Base-by-base conservation (phyloP, 2,329 filamentous ascomycete genomes). In the Coniella vitis region DNA sequence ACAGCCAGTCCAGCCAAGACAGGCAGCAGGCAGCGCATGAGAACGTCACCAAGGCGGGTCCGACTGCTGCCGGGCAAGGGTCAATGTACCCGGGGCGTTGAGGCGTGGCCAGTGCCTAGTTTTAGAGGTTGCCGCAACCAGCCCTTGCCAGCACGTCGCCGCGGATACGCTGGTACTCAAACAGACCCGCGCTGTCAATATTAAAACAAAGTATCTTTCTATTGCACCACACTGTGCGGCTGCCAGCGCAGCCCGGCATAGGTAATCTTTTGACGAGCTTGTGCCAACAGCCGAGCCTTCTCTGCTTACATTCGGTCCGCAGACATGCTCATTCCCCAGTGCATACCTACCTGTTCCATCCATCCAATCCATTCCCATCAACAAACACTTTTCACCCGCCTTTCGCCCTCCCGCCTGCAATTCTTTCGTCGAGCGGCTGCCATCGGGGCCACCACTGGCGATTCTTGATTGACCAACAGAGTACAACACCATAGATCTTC, bases 241-340 rank as follows among this genome's bases (percentile, higher is more conserved):
- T n/a, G 41, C 46, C 20, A 44, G 47, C 45, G 34, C 34, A 16
- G 34, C 34, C 34, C 34, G 34, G 34, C 34, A 29, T 29, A 29
- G 25, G 25, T 29, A 29, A 48, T 44, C 42, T 41, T 51, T 51
- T 48, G 49, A 51, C 47, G 45, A 51, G 49, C 49, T 51, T 43
- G 38, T 29, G 25, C 25, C 25, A 29, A 29, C 25, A 29, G 25
- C 25, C 34, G 44, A 42, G 38, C 35, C 42, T 38, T 49, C 40
- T 45, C 34, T 51, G 36, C 40, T n/a, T 40, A 40, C 25, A 5
- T 29, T 10, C 25, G 10, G 45, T 48, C 51, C 44, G 37, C 19
- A n/a, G 25, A 29, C 25, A 5, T 29, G 25, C 25, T 29, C 25
- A 29, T 29, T 29, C 25, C 36, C 25, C 25, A 29, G 34, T 32